Conservation (phyloP, 2,329 filamentous ascomycete species). For the Fusarium veterinarium region DNA sequence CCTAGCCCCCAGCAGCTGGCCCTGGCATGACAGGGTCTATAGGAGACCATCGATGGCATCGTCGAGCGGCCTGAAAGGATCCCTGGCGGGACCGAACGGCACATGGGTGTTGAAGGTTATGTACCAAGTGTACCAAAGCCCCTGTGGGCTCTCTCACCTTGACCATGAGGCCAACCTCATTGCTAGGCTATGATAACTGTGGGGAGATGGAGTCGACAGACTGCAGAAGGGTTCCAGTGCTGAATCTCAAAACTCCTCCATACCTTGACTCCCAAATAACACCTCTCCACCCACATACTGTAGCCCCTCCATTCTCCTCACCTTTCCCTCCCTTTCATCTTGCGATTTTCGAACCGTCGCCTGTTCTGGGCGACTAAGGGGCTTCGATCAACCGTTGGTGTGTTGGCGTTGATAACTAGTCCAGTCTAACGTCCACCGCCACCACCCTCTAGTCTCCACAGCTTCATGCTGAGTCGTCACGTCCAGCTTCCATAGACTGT, state of each 20-base stretch:
- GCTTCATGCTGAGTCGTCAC: constrained; percentile 38
- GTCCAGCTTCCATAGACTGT: constrained; percentile 31
- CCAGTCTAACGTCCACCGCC: constrained; percentile 43
- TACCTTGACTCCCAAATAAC: constrained; percentile 48
- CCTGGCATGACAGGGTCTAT: constrained; percentile 29
- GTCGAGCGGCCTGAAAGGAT: constrained; percentile 30
- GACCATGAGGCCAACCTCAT: constrained; percentile 39
- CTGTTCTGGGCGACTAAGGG: constrained; percentile 41
- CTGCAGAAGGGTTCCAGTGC: constrained; percentile 35
- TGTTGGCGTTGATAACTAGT: constrained; percentile 46
- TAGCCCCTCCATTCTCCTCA: constrained; percentile 47
- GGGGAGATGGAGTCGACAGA: constrained; percentile 44
- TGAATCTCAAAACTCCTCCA: constrained; percentile 43
- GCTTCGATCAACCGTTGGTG: constrained; percentile 46
- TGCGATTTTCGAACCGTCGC: constrained; percentile 41
- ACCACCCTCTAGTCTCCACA: constrained; percentile 44
- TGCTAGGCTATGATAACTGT: constrained; percentile 41
- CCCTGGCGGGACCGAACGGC: constrained; percentile 39
- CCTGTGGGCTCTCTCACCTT: constrained; percentile 31
- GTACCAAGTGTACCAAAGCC: constrained; percentile 9
- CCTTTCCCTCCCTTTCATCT: constrained; percentile 41
- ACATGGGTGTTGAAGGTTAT: constrained; percentile 35
- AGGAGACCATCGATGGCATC: constrained; percentile 32
- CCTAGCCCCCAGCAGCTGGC: constrained; percentile 27
- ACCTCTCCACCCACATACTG: constrained; percentile 45